These are phyloP conservation scores for Stephanodiscus minutulus DNA, from an alignment of 108 stramenopile species.

Conservation along the genomic window DNA sequence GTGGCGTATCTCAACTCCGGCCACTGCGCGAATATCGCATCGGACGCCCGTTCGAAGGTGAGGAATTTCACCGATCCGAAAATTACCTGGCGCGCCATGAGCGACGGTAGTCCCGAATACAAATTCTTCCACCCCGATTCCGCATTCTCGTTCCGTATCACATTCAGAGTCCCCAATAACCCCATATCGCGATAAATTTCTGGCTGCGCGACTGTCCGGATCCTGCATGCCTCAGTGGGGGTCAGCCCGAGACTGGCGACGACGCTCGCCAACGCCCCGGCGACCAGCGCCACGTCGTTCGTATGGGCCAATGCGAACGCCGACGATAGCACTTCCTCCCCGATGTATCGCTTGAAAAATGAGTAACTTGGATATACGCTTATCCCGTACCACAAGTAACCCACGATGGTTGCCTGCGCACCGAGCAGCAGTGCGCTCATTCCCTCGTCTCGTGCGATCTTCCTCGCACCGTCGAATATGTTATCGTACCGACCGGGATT, in stretches of 20 bases:
- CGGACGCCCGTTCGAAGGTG: constrained; percentile 89
- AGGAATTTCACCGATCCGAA: constrained; percentile 95
- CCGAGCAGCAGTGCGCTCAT: constrained; percentile 71
- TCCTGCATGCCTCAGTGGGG: constrained; percentile 84
- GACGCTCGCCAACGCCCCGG: constrained; percentile 88
- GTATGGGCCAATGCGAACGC: constrained; percentile 65
- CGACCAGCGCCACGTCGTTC: constrained; percentile 80
- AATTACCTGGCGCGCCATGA: constrained; percentile 89
- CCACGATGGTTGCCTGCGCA: constrained; percentile 87
- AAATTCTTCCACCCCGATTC: constrained; percentile 63
- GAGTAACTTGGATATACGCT: constrained; percentile 93
- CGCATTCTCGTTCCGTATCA: constrained; percentile 68
- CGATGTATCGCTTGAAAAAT: constrained; percentile 84
- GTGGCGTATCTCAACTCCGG: constrained; percentile 68
- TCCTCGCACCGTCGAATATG: constrained; percentile 51
- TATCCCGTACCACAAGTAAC: constrained; percentile 93
- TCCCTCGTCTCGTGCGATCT: constrained; percentile 80
- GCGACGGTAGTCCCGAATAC: constrained; percentile 89
- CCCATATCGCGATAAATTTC: constrained; percentile 59
- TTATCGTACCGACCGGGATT: constrained; percentile 60
- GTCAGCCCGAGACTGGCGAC: constrained; percentile 90
- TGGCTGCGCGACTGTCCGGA: constrained; percentile 89
- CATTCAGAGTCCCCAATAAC: constrained; percentile 65
- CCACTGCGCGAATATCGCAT: constrained; percentile 59
- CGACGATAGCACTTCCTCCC: constrained; percentile 45